Base-by-base conservation (phyloP, 176 grass and related monocot species). In the Ensete ventricosum region DNA sequence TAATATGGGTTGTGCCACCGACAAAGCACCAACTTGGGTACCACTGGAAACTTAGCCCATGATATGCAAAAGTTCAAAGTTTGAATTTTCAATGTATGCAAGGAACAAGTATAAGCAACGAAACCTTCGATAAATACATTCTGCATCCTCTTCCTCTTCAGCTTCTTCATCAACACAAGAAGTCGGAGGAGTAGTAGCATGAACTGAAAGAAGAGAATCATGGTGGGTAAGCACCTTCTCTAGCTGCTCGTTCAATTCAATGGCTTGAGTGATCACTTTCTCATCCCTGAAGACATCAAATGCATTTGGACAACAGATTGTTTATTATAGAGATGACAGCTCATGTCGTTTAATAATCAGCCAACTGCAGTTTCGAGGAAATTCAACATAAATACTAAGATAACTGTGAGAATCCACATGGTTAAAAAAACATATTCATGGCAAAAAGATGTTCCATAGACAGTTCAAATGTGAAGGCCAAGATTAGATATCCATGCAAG, bases 211-310 rank as follows among this genome's bases (percentile, higher is more conserved):
- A 59, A 99, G 79, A 11, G 78, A 34, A 70, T 99, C 95, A 11
- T 99, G 95, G 25, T 53, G 76, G 59, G 87, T 74, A 57, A 99
- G 88, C 52, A 91, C 81, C 70, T 86, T 85, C 48, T 94, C 88
- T 49, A 99, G 60, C 71, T 89, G 89, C 68, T 99, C 95, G 50
- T 99, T 99, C 81, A 99, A 67, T 57, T 91, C 84, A 78, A 99
- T 99, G 69, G 88, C 91, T 83, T 86, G 82, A 62, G 86, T 89
- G 76, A 99, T 84, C 69, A 84, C 55, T 24, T 52, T 48, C 82
- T 99, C 95, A 80, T 99, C 95, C 79, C 95, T 99, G 85, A 21
- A 57, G 10, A 11, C 9, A 74, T 12, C 12, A 27, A 57, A 74
- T 22, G 27, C 34, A 70, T 50, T 10, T 52, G 11, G 11, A 25